phyloP scores from a whole-genome alignment of 441 rosid genomes.

The Gossypium aridum region DNA sequence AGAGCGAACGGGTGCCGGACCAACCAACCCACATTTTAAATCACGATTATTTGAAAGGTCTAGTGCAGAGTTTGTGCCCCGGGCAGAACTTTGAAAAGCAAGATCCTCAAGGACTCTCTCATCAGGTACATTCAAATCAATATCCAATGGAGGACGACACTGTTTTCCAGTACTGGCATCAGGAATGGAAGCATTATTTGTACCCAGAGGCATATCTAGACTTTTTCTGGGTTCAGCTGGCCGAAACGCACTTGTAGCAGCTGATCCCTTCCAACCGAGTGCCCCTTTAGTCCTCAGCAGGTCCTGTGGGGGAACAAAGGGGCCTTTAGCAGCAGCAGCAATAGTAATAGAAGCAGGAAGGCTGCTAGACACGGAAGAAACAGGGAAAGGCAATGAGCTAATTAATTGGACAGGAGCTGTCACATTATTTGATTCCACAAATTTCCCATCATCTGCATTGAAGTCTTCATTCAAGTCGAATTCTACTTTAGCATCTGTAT shows the following conservation, averaged over 20 bases:
- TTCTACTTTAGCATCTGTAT: conserved; percentile 53
- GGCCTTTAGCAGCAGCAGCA: conserved; percentile 88
- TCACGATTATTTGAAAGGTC: conserved; percentile 22
- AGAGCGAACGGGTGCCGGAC: conserved; percentile 29
- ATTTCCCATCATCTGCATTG: conserved; percentile 48
- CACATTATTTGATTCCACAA: conserved; percentile 33
- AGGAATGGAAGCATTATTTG: conserved; percentile 19
- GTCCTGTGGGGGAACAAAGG: conserved; percentile 80
- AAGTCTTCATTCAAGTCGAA: conserved; percentile 91
- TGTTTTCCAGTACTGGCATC: conserved; percentile 47
- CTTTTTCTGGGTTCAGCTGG: conserved; percentile 88
- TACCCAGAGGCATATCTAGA: conserved; percentile 34
- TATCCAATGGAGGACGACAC: conserved; percentile 48
- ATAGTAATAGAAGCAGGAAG: conserved; percentile 69
- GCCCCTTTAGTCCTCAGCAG: conserved; percentile 54
- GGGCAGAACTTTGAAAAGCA: conserved; percentile 37
- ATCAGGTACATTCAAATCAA: conserved; percentile 84
- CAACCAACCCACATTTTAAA: conserved; percentile 21
- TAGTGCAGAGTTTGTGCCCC: conserved; percentile 26
- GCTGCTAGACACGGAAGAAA: conserved; percentile 38
- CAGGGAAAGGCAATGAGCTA: conserved; percentile 39
- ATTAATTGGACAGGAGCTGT: conserved; percentile 32
- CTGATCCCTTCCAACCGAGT: conserved; percentile 98
- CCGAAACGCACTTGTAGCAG: conserved; percentile 98
- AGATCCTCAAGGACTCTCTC: conserved; percentile 73